Conservation (phyloP, 2,329 filamentous ascomycete species). For the Verticillium dahliae region DNA sequence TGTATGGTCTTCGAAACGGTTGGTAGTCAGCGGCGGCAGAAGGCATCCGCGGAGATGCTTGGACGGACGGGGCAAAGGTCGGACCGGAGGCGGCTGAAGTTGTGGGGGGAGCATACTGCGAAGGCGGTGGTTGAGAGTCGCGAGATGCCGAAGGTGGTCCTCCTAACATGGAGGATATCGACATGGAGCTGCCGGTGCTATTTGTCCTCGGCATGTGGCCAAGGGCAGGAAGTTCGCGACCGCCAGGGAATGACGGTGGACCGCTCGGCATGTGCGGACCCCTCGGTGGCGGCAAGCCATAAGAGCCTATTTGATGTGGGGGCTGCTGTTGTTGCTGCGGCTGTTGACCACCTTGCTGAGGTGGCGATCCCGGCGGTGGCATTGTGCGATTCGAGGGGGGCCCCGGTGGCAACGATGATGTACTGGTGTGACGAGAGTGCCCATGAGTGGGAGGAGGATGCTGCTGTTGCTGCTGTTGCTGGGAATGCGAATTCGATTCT, state of each 20-base stretch:
- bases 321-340: constrained; percentile 22
- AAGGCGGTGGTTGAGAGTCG: constrained; percentile 31
- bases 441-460: constrained; percentile 22
- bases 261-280: constrained; percentile 35
- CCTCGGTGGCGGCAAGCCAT: constrained; percentile 39
- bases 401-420: constrained; percentile 35
- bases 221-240: constrained; percentile 48
- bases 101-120: constrained; percentile 34
- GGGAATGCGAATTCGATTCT: constrained; percentile 18
- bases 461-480: background rate
- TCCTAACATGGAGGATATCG: constrained; percentile 55
- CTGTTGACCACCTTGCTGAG: constrained; percentile 25
- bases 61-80: constrained; percentile 39
- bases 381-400: constrained; percentile 32
- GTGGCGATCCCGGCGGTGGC: constrained; percentile 40
- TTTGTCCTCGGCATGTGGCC: constrained; percentile 40
- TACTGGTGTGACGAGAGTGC: constrained; percentile 35
- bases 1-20: constrained; percentile 61
- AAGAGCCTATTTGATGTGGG: constrained; percentile 26
- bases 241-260: constrained; percentile 37
- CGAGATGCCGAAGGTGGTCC: constrained; percentile 38
- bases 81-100: constrained; percentile 31
- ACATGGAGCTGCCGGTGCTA: constrained; percentile 49
- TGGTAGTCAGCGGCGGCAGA: constrained; percentile 52
- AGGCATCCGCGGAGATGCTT: constrained; percentile 51